phyloP scores from a whole-genome alignment of 2,329 filamentous ascomycete species.

The Neonectria coccinea region DNA sequence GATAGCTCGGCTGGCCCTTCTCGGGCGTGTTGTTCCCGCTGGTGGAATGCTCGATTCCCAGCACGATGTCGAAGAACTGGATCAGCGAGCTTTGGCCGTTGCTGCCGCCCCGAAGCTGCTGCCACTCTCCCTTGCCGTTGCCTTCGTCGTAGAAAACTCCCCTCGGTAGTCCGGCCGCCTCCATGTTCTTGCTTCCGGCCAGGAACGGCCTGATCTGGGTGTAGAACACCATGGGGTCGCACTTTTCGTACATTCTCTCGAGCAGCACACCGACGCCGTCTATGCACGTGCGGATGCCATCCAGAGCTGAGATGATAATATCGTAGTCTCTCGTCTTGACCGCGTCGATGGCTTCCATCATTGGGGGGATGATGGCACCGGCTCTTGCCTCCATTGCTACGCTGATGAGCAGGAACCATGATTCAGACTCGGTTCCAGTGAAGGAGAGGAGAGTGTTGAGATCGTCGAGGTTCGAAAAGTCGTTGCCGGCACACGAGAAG shows the following conservation, averaged over 20 bases:
- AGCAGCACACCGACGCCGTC: slow-evolving; percentile 76
- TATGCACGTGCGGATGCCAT: slow-evolving; percentile 74
- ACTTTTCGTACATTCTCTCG: slow-evolving; percentile 88
- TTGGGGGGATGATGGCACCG: slow-evolving; percentile 78
- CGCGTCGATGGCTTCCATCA: slow-evolving; percentile 81
- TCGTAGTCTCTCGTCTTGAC: slow-evolving; percentile 70
- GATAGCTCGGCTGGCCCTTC: slow-evolving; percentile 55
- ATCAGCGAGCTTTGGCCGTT: slow-evolving; percentile 94
- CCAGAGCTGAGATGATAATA: slow-evolving; percentile 72
- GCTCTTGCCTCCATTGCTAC: slow-evolving; percentile 90
- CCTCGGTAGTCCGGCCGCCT: slow-evolving; percentile 80
- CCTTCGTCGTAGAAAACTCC: slow-evolving; percentile 89
- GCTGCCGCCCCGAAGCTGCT: slow-evolving; percentile 87
- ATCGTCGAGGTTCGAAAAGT: slow-evolving; percentile 75
- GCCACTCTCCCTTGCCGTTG: slow-evolving; percentile 73
- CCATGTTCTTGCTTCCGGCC: slow-evolving; percentile 94
- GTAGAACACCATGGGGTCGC: slow-evolving; percentile 89
- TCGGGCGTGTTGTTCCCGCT: slow-evolving; percentile 49
- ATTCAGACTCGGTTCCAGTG: slow-evolving; percentile 89
- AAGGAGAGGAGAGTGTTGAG: slow-evolving; percentile 82
- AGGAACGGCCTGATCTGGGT: slow-evolving; percentile 88
- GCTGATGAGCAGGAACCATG: slow-evolving; percentile 93
- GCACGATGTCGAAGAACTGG: slow-evolving; percentile 89
- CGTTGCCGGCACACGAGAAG: slow-evolving; percentile 68
- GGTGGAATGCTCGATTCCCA: slow-evolving; percentile 81